phyloP scores from a whole-genome alignment of 139 green algal genomes.

The Penium margaritaceum region DNA sequence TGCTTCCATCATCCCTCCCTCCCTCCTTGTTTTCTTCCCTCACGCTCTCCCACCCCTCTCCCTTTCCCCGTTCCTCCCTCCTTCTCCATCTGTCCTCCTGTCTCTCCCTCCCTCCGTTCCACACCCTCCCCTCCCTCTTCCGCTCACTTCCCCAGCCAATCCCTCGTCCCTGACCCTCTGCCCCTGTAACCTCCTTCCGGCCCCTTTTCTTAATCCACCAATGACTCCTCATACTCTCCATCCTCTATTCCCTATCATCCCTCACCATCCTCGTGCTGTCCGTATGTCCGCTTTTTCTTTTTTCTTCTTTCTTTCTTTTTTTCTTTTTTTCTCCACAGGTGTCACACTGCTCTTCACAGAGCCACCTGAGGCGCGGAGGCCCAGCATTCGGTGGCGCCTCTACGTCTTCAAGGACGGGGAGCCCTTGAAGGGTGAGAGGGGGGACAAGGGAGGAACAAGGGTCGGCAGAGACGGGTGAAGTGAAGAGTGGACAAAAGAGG shows the following conservation, averaged over 20 bases:
- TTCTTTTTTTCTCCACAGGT: constrained; percentile 28
- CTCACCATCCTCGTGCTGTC: background rate
- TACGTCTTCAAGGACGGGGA: constrained; percentile 86
- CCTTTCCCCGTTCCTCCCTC: too few relatives aligned
- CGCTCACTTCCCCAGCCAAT: background rate
- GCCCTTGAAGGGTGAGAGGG: constrained; percentile 38
- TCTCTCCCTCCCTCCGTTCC: too few relatives aligned
- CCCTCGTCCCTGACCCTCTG: background rate
- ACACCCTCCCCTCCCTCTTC: too few relatives aligned
- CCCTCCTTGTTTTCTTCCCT: too few relatives aligned
- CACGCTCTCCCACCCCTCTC: too few relatives aligned
- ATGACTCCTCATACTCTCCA: background rate
- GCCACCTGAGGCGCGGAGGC: constrained; percentile 64
- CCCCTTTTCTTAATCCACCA: background rate
- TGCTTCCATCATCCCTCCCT: too few relatives aligned
- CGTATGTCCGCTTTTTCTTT: too few relatives aligned
- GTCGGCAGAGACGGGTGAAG: too few relatives aligned
- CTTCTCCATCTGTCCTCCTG: too few relatives aligned
- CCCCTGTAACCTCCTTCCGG: background rate
- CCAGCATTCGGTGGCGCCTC: constrained; percentile 75
- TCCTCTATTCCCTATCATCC: background rate
- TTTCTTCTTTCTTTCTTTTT: constrained; percentile 5
- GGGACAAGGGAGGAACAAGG: too few relatives aligned
- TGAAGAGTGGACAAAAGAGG: too few relatives aligned
- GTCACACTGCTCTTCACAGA: constrained; percentile 40